phyloP scores from a whole-genome alignment of 441 rosid species.

The Mallotus japonicus region DNA sequence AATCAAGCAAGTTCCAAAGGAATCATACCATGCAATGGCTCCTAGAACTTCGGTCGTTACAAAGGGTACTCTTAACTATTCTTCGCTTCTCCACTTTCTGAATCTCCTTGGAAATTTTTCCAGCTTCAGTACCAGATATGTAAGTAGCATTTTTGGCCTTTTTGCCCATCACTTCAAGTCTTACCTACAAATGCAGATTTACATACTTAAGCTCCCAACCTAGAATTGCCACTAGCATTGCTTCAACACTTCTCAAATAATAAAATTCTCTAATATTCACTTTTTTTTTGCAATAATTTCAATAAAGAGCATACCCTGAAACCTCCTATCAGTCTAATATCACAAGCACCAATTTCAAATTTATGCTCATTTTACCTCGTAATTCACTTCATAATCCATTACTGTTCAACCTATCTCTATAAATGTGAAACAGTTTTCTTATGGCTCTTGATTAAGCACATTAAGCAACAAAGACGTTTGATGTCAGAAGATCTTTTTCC shows the following conservation, averaged over 20 bases:
- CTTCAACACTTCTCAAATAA: background rate
- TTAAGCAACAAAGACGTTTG: background rate
- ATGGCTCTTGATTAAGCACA: background rate
- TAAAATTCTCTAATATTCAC: background rate
- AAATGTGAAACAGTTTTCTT: background rate
- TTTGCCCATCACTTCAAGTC: slow-evolving; percentile 96
- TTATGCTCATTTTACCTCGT: background rate
- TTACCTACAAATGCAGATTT: slow-evolving; percentile 47
- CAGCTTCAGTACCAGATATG: slow-evolving; percentile 87
- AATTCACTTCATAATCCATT: too few relatives aligned
- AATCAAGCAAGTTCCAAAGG: background rate
- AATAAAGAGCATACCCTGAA: background rate
- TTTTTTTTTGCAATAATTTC: background rate
- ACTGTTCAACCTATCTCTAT: background rate
- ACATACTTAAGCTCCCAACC: background rate
- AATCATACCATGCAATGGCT: slow-evolving; percentile 88
- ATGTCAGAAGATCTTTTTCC: background rate
- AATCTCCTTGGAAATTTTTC: slow-evolving; percentile 82
- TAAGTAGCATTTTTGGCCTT: slow-evolving; percentile 88
- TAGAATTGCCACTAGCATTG: background rate
- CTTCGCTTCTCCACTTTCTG: slow-evolving; percentile 94
- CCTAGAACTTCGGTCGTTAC: slow-evolving; percentile 91
- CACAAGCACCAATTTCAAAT: background rate
- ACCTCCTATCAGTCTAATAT: background rate
- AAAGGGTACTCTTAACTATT: slow-evolving; percentile 86